phyloP scores from a whole-genome alignment of 2,329 filamentous ascomycete genomes.

The Diaporthe ampelina region DNA sequence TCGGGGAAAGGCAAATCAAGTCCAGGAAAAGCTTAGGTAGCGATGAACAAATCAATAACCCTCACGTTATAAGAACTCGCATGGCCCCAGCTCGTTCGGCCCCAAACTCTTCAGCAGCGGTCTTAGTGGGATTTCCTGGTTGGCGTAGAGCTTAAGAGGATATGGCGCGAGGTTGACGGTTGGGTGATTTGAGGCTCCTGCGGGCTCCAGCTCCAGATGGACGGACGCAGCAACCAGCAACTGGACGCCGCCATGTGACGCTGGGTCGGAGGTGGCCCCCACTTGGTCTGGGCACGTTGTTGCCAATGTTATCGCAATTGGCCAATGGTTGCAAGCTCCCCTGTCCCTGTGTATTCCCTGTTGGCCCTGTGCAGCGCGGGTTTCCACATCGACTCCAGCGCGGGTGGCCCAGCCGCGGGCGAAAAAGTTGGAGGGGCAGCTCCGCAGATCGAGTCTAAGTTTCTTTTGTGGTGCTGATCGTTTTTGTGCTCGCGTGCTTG shows the following conservation, averaged over 20 bases:
- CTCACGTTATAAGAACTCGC: slow-evolving; percentile 9
- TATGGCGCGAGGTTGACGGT: neutral
- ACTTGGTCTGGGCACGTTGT: slow-evolving; percentile 35
- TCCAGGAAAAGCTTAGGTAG: neutral
- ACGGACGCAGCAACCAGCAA: neutral
- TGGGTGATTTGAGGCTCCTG: slow-evolving; percentile 10
- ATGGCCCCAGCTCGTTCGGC: slow-evolving; percentile 9
- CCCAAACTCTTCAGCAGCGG: neutral
- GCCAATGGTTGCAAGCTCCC: slow-evolving; percentile 30
- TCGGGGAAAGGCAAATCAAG: neutral
- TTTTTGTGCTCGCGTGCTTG: slow-evolving; percentile 6
- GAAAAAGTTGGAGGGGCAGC: slow-evolving; percentile 36
- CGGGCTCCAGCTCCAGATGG: neutral
- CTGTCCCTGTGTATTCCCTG: neutral
- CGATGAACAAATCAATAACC: neutral
- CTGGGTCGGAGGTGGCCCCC: slow-evolving; percentile 25
- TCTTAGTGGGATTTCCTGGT: slow-evolving; percentile 8
- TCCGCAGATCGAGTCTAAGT: slow-evolving; percentile 10
- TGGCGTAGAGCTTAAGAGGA: slow-evolving; percentile 11
- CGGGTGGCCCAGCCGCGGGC: neutral
- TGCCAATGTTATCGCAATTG: slow-evolving; percentile 30
- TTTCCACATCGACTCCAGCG: slow-evolving; percentile 19
- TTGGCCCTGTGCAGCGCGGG: slow-evolving; percentile 15
- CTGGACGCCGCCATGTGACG: slow-evolving; percentile 31
- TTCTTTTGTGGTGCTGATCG: slow-evolving; percentile 2